Percentiles rank a stretch among this genome's conserved stretches.
These are phyloP conservation scores for Phytopythium mirpurense DNA, from an alignment of 352 stramenopile genomes.

Conservation along the genomic window DNA sequence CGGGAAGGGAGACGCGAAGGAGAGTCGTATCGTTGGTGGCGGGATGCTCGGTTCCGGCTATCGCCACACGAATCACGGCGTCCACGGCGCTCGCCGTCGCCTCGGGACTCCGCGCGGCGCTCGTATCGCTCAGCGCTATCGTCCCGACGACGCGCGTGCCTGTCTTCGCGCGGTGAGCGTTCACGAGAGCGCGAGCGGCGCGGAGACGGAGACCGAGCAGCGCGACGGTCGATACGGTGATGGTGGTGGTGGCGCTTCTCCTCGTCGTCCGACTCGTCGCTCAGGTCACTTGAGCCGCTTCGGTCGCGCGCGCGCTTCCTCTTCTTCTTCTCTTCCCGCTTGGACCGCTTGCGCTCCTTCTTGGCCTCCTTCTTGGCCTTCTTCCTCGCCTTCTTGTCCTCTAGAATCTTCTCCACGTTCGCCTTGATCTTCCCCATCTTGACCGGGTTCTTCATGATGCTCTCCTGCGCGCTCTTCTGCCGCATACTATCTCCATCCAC, in stretches of 20 bases:
- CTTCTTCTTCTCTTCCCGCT: slow-evolving; percentile 39
- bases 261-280: slow-evolving; percentile 6
- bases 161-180: not conserved
- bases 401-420: slow-evolving; percentile 67
- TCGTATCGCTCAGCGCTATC: not conserved
- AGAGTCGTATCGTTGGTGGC: not conserved
- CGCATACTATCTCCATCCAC: slow-evolving; percentile 32
- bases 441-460: slow-evolving; percentile 86
- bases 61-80: not conserved
- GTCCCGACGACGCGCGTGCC: not conserved
- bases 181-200: slow-evolving; percentile 3
- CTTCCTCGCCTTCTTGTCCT: slow-evolving; percentile 72
- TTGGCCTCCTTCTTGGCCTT: slow-evolving; percentile 68
- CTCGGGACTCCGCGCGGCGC: not conserved
- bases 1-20: not conserved
- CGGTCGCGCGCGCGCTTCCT: slow-evolving; percentile 24
- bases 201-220: slow-evolving; percentile 6
- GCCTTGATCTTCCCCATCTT: slow-evolving; percentile 88
- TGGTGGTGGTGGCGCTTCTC: slow-evolving; percentile 9
- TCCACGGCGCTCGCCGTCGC: not conserved
- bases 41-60: not conserved
- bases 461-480: slow-evolving; percentile 73
- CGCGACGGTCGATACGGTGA: too few species aligned
- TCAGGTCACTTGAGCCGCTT: slow-evolving; percentile 10
- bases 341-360: slow-evolving; percentile 48